A percentile compares a stretch with the other conserved stretches of the same genome.
phyloP scores from a whole-genome alignment of 768 basidiomycete species.

The Crucibulum laeve region DNA sequence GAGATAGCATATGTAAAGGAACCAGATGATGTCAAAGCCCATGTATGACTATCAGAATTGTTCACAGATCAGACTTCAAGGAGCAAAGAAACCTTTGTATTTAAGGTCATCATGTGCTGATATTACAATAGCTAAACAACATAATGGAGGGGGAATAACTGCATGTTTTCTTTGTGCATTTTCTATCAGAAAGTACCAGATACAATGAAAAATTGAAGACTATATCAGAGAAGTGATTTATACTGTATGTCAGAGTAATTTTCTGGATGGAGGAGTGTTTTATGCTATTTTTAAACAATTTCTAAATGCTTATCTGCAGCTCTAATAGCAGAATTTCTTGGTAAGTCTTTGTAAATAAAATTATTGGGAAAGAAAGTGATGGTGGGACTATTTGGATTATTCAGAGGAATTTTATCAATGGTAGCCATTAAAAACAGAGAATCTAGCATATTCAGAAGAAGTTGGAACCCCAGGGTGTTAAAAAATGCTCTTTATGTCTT shows the following conservation, averaged over 20 bases:
- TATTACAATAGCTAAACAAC: constrained; percentile 10
- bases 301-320: too few relatives aligned
- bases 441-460: too few relatives aligned
- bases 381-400: too few relatives aligned
- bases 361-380: too few relatives aligned
- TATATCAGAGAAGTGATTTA: not conserved
- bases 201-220: constrained; percentile 11
- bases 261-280: constrained; percentile 8
- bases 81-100: constrained; percentile 21
- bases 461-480: too few relatives aligned
- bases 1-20: constrained; percentile 21
- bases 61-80: constrained; percentile 11
- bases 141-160: constrained; percentile 7
- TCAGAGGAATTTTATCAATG: too few relatives aligned
- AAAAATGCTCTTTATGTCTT: too few relatives aligned
- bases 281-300: too few relatives aligned
- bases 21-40: constrained; percentile 16
- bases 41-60: constrained; percentile 26
- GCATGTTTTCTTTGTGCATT: constrained; percentile 13
- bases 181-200: constrained; percentile 12
- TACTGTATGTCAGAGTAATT: not conserved
- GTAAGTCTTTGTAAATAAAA: too few relatives aligned
- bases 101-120: constrained; percentile 19
- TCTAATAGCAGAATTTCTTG: too few relatives aligned
- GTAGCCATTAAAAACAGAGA: not conserved